Percentiles rank a stretch among this genome's conserved stretches.
These are phyloP conservation scores for Pezicula rhizophila DNA, from an alignment of 2,329 filamentous ascomycete genomes.

Conservation along the genomic window DNA sequence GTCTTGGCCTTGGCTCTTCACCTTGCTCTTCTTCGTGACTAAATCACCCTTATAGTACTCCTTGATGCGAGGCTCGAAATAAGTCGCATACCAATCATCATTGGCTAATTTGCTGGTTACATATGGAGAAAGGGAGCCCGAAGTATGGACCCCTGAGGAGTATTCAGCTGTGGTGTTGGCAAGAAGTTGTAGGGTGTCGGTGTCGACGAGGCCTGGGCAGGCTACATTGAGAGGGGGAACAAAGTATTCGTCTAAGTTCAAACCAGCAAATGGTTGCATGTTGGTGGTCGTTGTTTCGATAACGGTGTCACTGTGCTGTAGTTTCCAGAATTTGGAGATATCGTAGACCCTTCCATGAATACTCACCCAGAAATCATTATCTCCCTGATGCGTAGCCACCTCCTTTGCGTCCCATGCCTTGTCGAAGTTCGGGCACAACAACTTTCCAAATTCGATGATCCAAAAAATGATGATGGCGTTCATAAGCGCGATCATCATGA, in stretches of 20 bases:
- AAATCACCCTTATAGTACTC: constrained; percentile 84
- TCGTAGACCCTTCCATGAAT: constrained; percentile 89
- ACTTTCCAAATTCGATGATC: constrained; percentile 77
- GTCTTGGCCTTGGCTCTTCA: constrained; percentile 61
- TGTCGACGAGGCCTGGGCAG: constrained; percentile 67
- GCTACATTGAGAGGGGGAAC: constrained; percentile 67
- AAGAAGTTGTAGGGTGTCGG: constrained; percentile 48
- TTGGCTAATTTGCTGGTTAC: constrained; percentile 51
- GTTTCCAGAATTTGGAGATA: constrained; percentile 78
- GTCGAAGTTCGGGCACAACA: constrained; percentile 86
- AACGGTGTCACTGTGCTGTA: constrained; percentile 71
- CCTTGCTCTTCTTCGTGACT: constrained; percentile 57
- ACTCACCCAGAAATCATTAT: constrained; percentile 78
- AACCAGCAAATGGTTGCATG: constrained; percentile 75
- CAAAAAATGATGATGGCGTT: constrained; percentile 85
- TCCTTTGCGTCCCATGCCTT: constrained; percentile 78
- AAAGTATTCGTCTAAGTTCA: constrained; percentile 82
- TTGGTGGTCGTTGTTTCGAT: constrained; percentile 52
- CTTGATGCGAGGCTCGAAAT: constrained; percentile 73
- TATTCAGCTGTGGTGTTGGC: constrained; percentile 57
- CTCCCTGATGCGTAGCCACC: constrained; percentile 63
- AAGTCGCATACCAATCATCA: constrained; percentile 69
- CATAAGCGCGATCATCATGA: constrained; percentile 71
- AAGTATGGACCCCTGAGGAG: constrained; percentile 57
- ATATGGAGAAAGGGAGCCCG: constrained; percentile 56